Evolutionary conservation across 2,329 filamentous ascomycete genomes (phyloP), one percentile per base, ranked within the genome.

Genomic region (Penicillium sp.): DNA sequence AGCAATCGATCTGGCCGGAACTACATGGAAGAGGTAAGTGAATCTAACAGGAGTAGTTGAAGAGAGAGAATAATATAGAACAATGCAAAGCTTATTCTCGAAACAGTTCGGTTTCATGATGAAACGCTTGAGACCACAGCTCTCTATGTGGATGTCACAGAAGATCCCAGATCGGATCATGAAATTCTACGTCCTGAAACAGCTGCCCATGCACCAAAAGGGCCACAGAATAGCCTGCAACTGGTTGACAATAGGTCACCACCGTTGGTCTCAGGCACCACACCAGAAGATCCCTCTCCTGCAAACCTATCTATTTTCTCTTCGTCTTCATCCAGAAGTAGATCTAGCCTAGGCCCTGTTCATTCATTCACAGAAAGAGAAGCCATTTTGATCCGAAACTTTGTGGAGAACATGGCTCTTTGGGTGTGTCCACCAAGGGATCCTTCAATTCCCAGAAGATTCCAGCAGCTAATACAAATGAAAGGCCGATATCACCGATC

Each of bases 401-500:
- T 68, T 48, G 63, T 70, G 14, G 66, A 71, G 37, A 68, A 71
- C 13, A 66, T 73, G 50, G 71, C 67, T 3, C 59, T 67, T 6
- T 71, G 70, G 68, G 66, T 72, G 45, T 18, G 63, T 52, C 18
- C 4, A 29, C 11, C 9, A 1, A 34, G 16, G 16, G 10, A 26
- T n/a, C 1, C 3, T 26, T 16, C 8, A 9, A 11, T 3, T 36
- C 16, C 11, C 6, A 19, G 8, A 3, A 28, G 42, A 26, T 23
- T 18, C n/a, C 44, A 14, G 40, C 14, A 19, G 34, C 19, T 34
- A 9, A 28, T 16, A 3, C 26, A 6, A 18, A 43, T 8, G 5
- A 45, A 5, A 68, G 65, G 63, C 63, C 14, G 70, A 74, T 55
- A 68, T 71, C 10, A 70, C 69, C 5, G 71, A 73, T 31, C 60